These are phyloP conservation scores for Paxillus involutus DNA, from an alignment of 768 basidiomycete genomes.

Conservation along the genomic window DNA sequence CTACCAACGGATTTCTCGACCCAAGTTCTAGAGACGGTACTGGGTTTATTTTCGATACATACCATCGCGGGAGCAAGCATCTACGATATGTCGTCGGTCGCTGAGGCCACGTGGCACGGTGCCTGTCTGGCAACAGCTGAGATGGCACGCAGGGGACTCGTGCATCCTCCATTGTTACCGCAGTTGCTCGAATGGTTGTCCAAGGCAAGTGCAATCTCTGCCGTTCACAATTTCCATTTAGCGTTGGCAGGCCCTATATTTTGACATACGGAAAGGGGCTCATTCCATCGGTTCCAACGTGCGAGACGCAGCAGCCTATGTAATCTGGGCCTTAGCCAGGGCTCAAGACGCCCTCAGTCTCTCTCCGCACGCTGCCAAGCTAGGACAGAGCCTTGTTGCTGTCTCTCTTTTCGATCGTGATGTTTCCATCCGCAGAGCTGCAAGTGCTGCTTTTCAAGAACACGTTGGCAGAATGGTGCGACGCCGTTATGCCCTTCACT, in stretches of 20 bases:
- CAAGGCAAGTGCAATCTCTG: constrained; percentile 50
- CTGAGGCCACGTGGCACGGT: constrained; percentile 94
- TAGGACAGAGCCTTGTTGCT: constrained; percentile 73
- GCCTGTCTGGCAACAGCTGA: constrained; percentile 91
- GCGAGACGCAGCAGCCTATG: constrained; percentile 92
- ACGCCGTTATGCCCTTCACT: constrained; percentile 6
- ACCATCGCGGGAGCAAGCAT: constrained; percentile 60
- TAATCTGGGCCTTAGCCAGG: constrained; percentile 91
- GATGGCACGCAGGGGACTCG: constrained; percentile 79
- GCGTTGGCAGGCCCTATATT: constrained; percentile 72
- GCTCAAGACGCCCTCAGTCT: constrained; percentile 62
- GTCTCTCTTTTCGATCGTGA: constrained; percentile 92
- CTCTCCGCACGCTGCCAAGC: constrained; percentile 55
- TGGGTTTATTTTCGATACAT: constrained; percentile 77
- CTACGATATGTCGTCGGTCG: constrained; percentile 71
- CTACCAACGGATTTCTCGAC: constrained; percentile 72
- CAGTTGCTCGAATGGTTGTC: constrained; percentile 76
- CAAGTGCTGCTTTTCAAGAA: constrained; percentile 97
- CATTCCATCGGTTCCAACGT: constrained; percentile 95
- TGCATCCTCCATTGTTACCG: constrained; percentile 55
- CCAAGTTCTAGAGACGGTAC: constrained; percentile 81
- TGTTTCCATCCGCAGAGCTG: constrained; percentile 90
- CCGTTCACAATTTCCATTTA: constrained; percentile 10
- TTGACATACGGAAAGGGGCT: constrained; percentile 88
- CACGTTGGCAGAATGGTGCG: constrained; percentile 90